Base-by-base conservation (phyloP, 768 basidiomycete species). In the Boletus eberwhitei region DNA sequence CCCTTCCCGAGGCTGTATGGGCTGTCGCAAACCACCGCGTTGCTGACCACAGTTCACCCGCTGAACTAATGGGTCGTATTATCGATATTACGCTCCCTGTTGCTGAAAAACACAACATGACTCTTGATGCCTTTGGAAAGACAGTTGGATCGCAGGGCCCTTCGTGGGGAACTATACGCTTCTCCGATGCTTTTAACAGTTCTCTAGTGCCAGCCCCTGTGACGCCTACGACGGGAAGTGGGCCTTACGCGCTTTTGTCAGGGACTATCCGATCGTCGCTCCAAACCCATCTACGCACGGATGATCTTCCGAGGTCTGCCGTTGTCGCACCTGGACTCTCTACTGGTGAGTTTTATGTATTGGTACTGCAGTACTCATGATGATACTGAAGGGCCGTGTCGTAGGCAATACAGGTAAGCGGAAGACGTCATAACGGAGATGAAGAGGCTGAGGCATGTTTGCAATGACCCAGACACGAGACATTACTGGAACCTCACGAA, bases 401-500 rank as follows among this genome's bases (percentile, higher is more conserved):
- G 14, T 17, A 71, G 59, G 59, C 19, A 70, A 64, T 45, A 59
- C 63, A 36, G 66, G 63, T 62, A 45, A 58, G 63, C 42, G n/a
- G 21, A 54, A 50, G 22, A 58, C 42, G 58, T 53, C 37, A 47
- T 50, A 26, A 29, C 62, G 62, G 57, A 67, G 37, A 60, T 63
- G 58, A 67, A 50, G 37, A 43, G 8, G 21, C 32, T 60, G 55
- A 71, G 19, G 54, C 55, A 51, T 52, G 54, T 19, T 7, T 52
- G 35, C 42, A 19, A 52, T 49, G 48, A 48, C 39, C 2, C 57
- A 76, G 77, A 81, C 60, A 80, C 80, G 16, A 58, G 67, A 39
- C 68, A 69, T 47, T 78, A 79, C 48, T 78, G 77, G 79, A 68
- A 69, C 50, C 69, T 81, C 24, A 77, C 79, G 21, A 59, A 58